Base-by-base conservation (phyloP, 257 asterid species). In the Schizonepeta tenuifolia region DNA sequence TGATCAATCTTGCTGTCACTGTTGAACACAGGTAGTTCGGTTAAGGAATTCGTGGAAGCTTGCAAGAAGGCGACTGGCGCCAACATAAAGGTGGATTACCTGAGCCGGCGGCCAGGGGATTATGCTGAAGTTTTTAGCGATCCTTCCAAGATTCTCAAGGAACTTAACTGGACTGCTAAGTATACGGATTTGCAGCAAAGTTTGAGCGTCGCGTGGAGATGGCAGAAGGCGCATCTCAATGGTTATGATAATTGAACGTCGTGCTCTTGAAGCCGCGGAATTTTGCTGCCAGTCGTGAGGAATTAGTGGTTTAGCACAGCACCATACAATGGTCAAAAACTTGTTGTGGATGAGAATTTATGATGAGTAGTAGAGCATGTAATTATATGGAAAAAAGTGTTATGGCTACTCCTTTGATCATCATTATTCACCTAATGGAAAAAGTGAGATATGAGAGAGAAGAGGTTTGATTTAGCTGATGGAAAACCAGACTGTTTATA, bases 31-130 rank as follows among this genome's bases (percentile, higher is more conserved):
- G 85, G 83, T 49, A 82, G 83, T 49, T 78, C 86, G 2, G 86
- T 82, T 0, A 82, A 76, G 12, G 87, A 83, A 20, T 83, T 83
- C 10, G 87, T 79, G 56, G 82, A 79, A 65, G 87, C 87, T 1
- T 83, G 87, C 46, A 83, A 73, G 77, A 79, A 55, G 65, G 84
- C 87, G 0, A 83, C 87, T 0, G 84, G 82, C 9, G 79, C 63
- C 33, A 44, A 71, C 70, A 83, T 83, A 51, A 79, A 82, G 75
- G 82, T 82, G 77, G 84, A 82, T 2, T 76, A 36, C 65, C 86
- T 79, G 9, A 74, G 77, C 50, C 81, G 86, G 2, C 74, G 86
- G 5, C 83, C 83, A 1, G 86, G 85, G 58, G 83, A 81, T 61
- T 81, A 81, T 41, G 85, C 82, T 0, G 72, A 81, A 50, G 85